Percentiles rank a stretch among this genome's conserved stretches.
Evolutionary conservation across 805 yeast genomes (phyloP).

Genomic region (Ogataea paraovalis): DNA sequence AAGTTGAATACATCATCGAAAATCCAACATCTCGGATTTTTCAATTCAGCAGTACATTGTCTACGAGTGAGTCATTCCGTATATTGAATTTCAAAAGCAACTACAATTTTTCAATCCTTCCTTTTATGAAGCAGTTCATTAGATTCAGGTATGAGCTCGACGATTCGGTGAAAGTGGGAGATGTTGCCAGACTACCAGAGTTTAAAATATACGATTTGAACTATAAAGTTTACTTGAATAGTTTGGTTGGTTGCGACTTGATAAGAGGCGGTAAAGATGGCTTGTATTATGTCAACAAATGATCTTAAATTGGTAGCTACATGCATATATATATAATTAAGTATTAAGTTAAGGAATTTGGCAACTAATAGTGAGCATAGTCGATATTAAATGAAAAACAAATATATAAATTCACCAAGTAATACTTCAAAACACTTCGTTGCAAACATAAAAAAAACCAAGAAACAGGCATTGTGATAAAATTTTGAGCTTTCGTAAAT

Average conservation of each 20-base stretch:
- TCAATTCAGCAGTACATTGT: constrained; percentile 40
- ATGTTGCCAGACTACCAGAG: constrained; percentile 46
- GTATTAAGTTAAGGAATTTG: not conserved
- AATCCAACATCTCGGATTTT: constrained; percentile 72
- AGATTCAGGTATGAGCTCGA: constrained; percentile 36
- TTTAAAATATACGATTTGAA: constrained; percentile 65
- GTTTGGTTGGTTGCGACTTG: constrained; percentile 37
- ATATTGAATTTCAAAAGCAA: constrained; percentile 28
- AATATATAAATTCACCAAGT: not conserved
- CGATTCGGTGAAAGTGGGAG: constrained; percentile 12
- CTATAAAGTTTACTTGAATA: constrained; percentile 59
- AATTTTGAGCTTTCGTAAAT: not conserved
- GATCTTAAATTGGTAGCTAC: not conserved
- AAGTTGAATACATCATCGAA: constrained; percentile 53
- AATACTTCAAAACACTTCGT: not conserved
- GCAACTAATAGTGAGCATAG: not conserved
- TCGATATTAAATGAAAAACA: not conserved
- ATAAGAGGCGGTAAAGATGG: constrained; percentile 30
- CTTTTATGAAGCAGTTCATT: constrained; percentile 50
- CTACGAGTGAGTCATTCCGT: constrained; percentile 21
- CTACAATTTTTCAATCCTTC: constrained; percentile 49
- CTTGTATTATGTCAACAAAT: constrained; percentile 11
- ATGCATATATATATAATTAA: not conserved
- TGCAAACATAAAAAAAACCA: not conserved
- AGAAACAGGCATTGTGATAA: not conserved